Evolutionary conservation across 2,329 filamentous ascomycete species (phyloP), one percentile per base, ranked within the genome.

Genomic region (Penicillium glabrum): DNA sequence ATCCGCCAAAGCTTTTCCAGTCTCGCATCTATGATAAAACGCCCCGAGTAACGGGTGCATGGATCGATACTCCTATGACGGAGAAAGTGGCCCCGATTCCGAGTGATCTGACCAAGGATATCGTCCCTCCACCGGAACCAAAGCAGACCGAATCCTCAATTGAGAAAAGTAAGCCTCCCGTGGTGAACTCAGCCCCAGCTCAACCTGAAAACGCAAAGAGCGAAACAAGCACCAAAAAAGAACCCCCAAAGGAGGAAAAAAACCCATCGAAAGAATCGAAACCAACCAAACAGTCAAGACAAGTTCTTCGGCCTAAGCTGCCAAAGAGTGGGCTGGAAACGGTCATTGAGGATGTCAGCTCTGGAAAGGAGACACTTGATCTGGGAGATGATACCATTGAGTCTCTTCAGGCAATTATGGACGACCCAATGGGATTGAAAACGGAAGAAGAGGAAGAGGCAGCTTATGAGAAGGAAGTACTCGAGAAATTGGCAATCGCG

Each of bases 41-140:
- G 1, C 78, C 78, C 3, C 69, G 74, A 37, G 76, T 79, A 10
- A 73, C 72, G 19, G 78, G 78, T 13, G 77, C 76, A 2, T 80
- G 77, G 76, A 74, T 79, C 33, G 77, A 80, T 61, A 80, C 78
- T 1, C 77, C 78, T 3, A 64, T 78, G 61, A 75, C 77, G 13
- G 75, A 77, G 51, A 69, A 70, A 31, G 60, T 67, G 27, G 46
- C 64, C 7, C 57, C 67, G 19, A 54, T 64, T 23, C 66, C 62
- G 27, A 64, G 58, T 29, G 60, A 72, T 46, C 53, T 65, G 14
- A 63, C 68, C 2, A 69, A 63, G 27, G 67, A 70, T 23, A 64
- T 68, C 37, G 47, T 63, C 31, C 61, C 60, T 35, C 60, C 65
- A n/a, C 61, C 51, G 35, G 35, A 33, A 9, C 52, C 56, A 23